A percentile compares a stretch with the other conserved stretches of the same genome.
Evolutionary conservation across 345 rosid genomes (phyloP).

Genomic region (Arabidopsis arenosa): DNA sequence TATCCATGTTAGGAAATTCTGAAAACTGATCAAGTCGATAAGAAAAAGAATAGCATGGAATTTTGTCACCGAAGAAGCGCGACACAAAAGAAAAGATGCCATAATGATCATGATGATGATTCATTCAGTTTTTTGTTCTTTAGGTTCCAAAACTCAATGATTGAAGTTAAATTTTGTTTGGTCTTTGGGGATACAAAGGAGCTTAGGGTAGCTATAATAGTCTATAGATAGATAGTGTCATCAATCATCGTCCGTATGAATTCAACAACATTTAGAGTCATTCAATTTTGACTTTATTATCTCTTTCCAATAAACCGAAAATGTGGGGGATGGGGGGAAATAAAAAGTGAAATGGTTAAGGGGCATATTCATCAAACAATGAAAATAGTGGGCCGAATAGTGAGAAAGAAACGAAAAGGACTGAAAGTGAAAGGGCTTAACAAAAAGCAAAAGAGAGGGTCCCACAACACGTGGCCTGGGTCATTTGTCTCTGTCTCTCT

Average conservation of each 20-base stretch:
- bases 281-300: neutral
- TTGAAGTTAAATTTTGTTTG: constrained; percentile 5
- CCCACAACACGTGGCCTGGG: constrained; percentile 49
- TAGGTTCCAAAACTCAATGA: constrained; percentile 28
- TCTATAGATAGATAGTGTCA: neutral
- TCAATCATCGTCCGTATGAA: constrained; percentile 11
- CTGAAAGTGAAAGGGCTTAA: constrained; percentile 28
- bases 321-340: neutral
- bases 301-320: neutral
- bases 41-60: too few species aligned
- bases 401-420: constrained; percentile 16
- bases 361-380: neutral
- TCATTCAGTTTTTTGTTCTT: neutral
- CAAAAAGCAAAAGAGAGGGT: constrained; percentile 18
- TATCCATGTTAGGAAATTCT: neutral
- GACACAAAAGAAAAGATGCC: neutral
- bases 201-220: neutral
- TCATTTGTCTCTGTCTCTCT: constrained; percentile 20
- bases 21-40: neutral
- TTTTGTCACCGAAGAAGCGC: too few species aligned
- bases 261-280: neutral
- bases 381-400: neutral
- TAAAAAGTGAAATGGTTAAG: constrained; percentile 1
- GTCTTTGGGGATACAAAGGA: constrained; percentile 20
- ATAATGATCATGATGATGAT: neutral